Evolutionary conservation across 192 early-diverging fungal genomes (phyloP).

Genomic region (Funneliformis mosseae): DNA sequence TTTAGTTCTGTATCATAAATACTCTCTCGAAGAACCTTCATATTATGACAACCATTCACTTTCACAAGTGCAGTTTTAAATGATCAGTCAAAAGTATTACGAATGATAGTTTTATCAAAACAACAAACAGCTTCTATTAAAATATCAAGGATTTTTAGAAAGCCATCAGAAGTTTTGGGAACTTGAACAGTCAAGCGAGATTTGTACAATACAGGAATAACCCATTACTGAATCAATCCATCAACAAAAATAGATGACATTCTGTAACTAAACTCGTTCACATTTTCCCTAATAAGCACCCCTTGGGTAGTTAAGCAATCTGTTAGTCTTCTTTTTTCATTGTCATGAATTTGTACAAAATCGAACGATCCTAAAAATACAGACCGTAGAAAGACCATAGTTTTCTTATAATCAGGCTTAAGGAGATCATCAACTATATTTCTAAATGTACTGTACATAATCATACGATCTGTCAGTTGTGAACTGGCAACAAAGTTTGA

Average conservation of each 20-base stretch:
- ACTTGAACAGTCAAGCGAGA: too few relatives aligned
- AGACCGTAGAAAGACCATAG: conserved; percentile 28
- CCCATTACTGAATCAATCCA: conserved; percentile 12
- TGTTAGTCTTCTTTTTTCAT: too few relatives aligned
- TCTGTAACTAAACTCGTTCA: background rate
- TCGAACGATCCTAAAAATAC: too few relatives aligned
- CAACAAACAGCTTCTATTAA: conserved; percentile 9
- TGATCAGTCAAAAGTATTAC: background rate
- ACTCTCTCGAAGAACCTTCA: conserved; percentile 40
- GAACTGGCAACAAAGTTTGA: background rate
- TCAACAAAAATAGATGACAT: conserved; percentile 30
- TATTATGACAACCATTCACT: conserved; percentile 11
- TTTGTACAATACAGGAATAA: conserved; percentile 30
- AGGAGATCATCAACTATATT: conserved; percentile 23
- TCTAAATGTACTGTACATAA: conserved; percentile 14
- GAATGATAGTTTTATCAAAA: conserved; percentile 36
- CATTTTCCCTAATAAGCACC: background rate
- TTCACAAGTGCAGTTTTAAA: conserved; percentile 29
- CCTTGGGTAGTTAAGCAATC: conserved; percentile 15
- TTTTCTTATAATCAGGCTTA: background rate
- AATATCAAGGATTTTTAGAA: too few relatives aligned
- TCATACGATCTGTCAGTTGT: conserved; percentile 1
- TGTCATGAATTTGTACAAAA: too few relatives aligned
- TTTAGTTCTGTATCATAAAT: conserved; percentile 36
- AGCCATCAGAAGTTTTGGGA: too few relatives aligned